Evolutionary conservation across 1,284 basidiomycete genomes (phyloP), one percentile per base, ranked within the genome.

Genomic region (Xanthoconium separans): DNA sequence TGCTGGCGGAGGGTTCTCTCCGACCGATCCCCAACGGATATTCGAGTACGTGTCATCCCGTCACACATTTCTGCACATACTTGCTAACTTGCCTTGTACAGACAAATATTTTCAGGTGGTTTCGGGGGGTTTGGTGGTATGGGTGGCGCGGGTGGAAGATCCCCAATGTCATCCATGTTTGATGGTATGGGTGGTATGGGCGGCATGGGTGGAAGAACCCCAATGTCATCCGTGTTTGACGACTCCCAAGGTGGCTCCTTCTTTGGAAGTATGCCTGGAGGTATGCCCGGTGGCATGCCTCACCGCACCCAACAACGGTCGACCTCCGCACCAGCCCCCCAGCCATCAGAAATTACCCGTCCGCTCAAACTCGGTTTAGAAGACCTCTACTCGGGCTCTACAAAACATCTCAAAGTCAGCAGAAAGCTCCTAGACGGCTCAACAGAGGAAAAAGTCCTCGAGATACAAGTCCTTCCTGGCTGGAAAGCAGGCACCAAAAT

Each of bases 401-500:
- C 87, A 29, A 99, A 98, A 73, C 91, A 87, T 61, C 82, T 99
- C 56, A 96, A 95, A 72, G 84, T 99, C 55, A 87, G 87, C 4
- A 84, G 95, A 50, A 83, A 83, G 61, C 73, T 89, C 51, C 72
- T 86, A 27, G 79, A 81, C 53, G 94, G 95, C 1, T 73, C 76
- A 13, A 87, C 84, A 13, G 94, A 97, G 70, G 93, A 96, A 60
- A 97, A 95, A 73, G 86, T 95, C 9, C 82, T 97, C 55, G 93
- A 95, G 66, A 89, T 96, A 60, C 80, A 84, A n/a, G 83, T 96
- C 51, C 85, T 87, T 61, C 91, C 95, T 1, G 90, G 90, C 3
- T 92, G 87, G 88, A 90, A 91, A 75, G 81, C 82, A 60, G 95
- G 95, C 2, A 98, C 95, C 20, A 97, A 95, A 75, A 83, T 97